These are phyloP conservation scores for Magnolia changhungtana DNA, from an alignment of 164 flowering plant genomes.

Conservation along the genomic window DNA sequence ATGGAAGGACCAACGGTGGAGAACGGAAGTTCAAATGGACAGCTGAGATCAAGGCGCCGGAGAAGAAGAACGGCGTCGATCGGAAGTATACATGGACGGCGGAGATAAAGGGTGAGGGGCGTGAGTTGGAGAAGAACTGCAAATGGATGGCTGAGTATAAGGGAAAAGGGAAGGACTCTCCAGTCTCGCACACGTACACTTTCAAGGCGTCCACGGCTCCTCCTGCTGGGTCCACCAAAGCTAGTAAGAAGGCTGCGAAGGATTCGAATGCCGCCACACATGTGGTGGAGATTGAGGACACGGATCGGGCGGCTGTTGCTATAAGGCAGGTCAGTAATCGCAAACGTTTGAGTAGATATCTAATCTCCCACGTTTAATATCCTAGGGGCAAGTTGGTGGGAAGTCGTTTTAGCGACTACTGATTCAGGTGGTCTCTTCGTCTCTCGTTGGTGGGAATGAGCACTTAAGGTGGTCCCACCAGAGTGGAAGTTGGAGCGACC, in stretches of 20 bases:
- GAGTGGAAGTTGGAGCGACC: neutral
- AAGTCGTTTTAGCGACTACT: neutral
- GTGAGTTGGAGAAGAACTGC: slow-evolving; percentile 43
- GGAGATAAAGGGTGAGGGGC: slow-evolving; percentile 48
- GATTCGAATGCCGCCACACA: slow-evolving; percentile 30
- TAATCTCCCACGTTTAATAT: too few relatives aligned
- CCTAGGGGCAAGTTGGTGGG: too few relatives aligned
- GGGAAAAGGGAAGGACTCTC: slow-evolving; percentile 43
- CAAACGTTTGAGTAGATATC: too few relatives aligned
- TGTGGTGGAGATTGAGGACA: slow-evolving; percentile 69
- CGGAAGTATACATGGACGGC: slow-evolving; percentile 64
- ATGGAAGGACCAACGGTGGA: slow-evolving; percentile 13
- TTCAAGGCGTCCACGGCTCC: slow-evolving; percentile 41
- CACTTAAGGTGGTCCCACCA: neutral
- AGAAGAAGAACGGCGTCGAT: slow-evolving; percentile 28
- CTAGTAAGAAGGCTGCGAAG: slow-evolving; percentile 14
- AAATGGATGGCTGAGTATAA: slow-evolving; percentile 63
- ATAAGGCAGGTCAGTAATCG: slow-evolving; percentile 48
- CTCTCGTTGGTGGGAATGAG: neutral
- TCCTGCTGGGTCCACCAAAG: slow-evolving; percentile 16
- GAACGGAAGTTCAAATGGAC: slow-evolving; percentile 27
- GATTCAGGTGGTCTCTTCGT: neutral
- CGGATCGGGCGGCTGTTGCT: slow-evolving; percentile 54
- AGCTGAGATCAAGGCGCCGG: slow-evolving; percentile 52
- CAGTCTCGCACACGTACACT: slow-evolving; percentile 43